Evolutionary conservation across 257 asterid genomes (phyloP), one percentile per base, ranked within the genome.

Genomic region (Gardenia jasminoides): DNA sequence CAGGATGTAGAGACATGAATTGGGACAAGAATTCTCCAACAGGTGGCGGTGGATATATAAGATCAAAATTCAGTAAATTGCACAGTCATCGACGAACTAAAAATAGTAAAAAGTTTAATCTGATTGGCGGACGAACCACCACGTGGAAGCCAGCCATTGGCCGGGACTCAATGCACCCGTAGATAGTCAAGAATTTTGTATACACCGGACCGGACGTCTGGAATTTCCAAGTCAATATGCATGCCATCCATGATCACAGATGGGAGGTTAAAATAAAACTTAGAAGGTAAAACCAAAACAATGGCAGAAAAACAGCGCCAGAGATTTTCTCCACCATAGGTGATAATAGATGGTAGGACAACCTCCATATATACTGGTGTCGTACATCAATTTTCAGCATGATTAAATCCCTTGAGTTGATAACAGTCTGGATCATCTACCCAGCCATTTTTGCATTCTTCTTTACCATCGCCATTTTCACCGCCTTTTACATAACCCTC

Each of bases 351-450:
- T 69, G 54, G 16, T 68, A 22, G 70, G 44, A 65, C 24, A 15
- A 12, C 7, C 7, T 16, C 13, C 15, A 13, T 48, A 62, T 11
- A 28, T 15, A 28, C 15, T 31, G 31, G 41, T n/a, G n/a, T n/a
- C n/a, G n/a, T 65, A 5, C 43, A 22, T 54, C 15, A 74, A 74
- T 52, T 41, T 31, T 74, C 69, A 74, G 39, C 36, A 59, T 75
- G 70, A 75, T 39, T 36, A 20, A 24, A 10, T 59, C 17, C 68
- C 26, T 59, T 6, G 39, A 74, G 4, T 11, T 56, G 39, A 56
- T 74, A 59, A 39, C 39, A 31, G 67, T 26, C 78, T 74, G 68
- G 78, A 74, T 74, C 30, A 56, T 74, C 52, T 74, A 74, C 52
- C 67, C 78, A 28, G 50, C 48, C 24, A 36, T 74, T 36, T 69